A percentile compares a stretch with the other conserved stretches of the same genome.
These are phyloP conservation scores for Pneumocystis sp. DNA, from an alignment of 1,139 yeast genomes.

Conservation along the genomic window DNA sequence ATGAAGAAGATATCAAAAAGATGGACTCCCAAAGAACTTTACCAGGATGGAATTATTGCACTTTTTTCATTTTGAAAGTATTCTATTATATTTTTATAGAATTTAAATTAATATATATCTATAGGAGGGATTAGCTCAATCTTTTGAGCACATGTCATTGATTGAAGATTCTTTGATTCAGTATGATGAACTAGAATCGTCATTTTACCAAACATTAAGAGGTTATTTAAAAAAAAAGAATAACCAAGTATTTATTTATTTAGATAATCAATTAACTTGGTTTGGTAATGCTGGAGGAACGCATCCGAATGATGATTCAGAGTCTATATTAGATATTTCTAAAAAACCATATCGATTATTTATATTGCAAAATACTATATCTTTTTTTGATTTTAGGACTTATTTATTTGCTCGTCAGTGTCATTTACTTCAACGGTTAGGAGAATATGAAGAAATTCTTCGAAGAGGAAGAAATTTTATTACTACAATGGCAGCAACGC, in stretches of 20 bases:
- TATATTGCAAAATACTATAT: constrained; percentile 26
- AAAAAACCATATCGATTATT: constrained; percentile 19
- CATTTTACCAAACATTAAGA: constrained; percentile 17
- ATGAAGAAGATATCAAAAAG: constrained; percentile 27
- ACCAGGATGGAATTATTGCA: constrained; percentile 32
- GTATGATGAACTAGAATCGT: constrained; percentile 29
- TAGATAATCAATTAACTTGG: not conserved
- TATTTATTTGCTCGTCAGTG: constrained; percentile 31
- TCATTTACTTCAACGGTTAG: constrained; percentile 19
- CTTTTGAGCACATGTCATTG: constrained; percentile 38
- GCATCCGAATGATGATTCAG: constrained; percentile 4
- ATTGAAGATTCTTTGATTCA: constrained; percentile 42
- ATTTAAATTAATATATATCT: not conserved
- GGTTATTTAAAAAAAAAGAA: constrained; percentile 4
- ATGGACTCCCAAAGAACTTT: constrained; percentile 23
- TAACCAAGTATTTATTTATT: not conserved
- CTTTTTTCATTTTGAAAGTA: constrained; percentile 28
- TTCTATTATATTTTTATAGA: constrained; percentile 1
- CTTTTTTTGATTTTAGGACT: constrained; percentile 29
- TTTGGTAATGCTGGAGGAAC: not conserved
- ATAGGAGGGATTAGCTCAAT: constrained; percentile 31
- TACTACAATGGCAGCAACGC: constrained; percentile 10
- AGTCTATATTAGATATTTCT: constrained; percentile 2
- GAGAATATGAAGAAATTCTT: constrained; percentile 17
- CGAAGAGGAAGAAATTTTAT: constrained; percentile 15